A percentile compares a stretch with the other conserved stretches of the same genome.
phyloP scores from a whole-genome alignment of 1,284 basidiomycete species.

The Mycena citricolor region DNA sequence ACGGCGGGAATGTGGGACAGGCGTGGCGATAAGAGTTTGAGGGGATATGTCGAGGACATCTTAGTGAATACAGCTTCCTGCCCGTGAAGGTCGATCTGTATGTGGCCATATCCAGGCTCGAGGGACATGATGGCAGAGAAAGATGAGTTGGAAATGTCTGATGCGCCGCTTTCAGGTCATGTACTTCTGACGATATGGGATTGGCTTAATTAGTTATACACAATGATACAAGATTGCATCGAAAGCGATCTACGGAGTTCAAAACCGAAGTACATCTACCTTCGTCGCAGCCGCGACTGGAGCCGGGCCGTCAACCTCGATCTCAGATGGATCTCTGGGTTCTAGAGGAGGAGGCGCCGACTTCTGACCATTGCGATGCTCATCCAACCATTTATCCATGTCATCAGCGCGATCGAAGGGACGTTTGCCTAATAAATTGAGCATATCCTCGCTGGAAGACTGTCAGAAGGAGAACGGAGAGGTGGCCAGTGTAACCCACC shows the following conservation, averaged over 20 bases:
- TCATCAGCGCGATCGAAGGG: conserved; percentile 83
- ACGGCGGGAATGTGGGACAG: conserved; percentile 32
- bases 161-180: no score
- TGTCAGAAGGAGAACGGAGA: conserved; percentile 1
- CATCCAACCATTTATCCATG: conserved; percentile 92
- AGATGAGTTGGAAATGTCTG: no score
- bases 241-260: background rate
- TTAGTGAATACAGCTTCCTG: conserved; percentile 67
- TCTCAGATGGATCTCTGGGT: conserved; percentile 33
- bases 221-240: no score
- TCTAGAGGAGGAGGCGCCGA: conserved; percentile 61
- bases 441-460: conserved; percentile 73
- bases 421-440: conserved; percentile 78
- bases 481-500: conserved; percentile 46
- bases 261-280: conserved; percentile 28
- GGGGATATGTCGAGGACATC: conserved; percentile 81
- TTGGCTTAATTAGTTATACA: no score
- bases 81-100: conserved; percentile 52
- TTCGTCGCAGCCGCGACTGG: conserved; percentile 50
- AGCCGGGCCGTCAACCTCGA: conserved; percentile 42
- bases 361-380: conserved; percentile 56
- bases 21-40: conserved; percentile 85
- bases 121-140: no score
- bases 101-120: conserved; percentile 52
- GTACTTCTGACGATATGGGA: no score